Evolutionary conservation across 805 yeast species (phyloP).

Genomic region (Clavispora santaluciae): DNA sequence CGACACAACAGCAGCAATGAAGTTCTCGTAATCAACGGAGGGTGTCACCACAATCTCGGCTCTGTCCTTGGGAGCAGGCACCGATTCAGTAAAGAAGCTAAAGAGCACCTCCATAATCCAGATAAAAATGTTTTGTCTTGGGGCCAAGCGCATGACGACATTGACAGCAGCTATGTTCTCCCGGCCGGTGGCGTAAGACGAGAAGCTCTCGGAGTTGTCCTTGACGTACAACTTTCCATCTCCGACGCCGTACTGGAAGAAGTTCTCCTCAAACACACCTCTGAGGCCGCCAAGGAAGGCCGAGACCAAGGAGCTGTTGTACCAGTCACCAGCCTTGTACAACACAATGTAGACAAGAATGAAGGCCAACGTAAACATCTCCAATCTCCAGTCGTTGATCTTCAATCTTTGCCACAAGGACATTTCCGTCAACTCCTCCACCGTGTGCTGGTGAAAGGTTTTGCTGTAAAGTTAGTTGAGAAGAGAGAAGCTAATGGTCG

Average conservation of each 20-base stretch:
- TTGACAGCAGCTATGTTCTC: conserved; percentile 61
- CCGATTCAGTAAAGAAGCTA: conserved; percentile 51
- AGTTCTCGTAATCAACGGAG: conserved; percentile 58
- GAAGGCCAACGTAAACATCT: conserved; percentile 50
- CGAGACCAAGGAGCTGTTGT: conserved; percentile 54
- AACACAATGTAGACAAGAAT: conserved; percentile 45
- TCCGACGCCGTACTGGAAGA: conserved; percentile 70
- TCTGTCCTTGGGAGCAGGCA: conserved; percentile 52
- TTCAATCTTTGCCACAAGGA: conserved; percentile 53
- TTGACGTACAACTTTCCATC: conserved; percentile 44
- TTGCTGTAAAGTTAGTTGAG: conserved; percentile 11
- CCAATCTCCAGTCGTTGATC: conserved; percentile 74
- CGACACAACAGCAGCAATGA: conserved; percentile 78
- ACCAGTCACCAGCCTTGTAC: conserved; percentile 54
- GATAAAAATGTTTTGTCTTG: conserved; percentile 76
- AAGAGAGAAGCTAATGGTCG: neutral
- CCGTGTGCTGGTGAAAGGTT: conserved; percentile 24
- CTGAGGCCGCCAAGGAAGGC: conserved; percentile 47
- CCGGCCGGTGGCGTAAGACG: conserved; percentile 87
- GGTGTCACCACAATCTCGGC: conserved; percentile 58
- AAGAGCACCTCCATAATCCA: conserved; percentile 60
- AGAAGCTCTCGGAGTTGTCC: conserved; percentile 59
- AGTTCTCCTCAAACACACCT: conserved; percentile 58
- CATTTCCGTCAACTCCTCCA: conserved; percentile 56
- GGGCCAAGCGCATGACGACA: conserved; percentile 57